Conservation (phyloP, 1,284 basidiomycete genomes). For the Wallemia mellicola region DNA sequence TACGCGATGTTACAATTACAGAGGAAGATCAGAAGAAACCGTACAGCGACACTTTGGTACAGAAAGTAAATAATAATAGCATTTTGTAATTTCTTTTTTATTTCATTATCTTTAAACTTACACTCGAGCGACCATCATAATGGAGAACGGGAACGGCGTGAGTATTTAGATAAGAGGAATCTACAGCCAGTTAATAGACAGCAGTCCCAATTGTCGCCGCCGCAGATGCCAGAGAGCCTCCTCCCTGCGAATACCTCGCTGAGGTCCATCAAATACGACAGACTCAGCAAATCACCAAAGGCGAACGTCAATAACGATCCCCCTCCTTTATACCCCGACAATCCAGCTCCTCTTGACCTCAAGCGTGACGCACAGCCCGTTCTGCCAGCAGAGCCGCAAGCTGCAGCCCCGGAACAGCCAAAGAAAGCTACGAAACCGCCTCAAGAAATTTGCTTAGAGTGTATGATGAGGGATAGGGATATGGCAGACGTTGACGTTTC, state of each 20-base stretch:
- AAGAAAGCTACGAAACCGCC: not conserved
- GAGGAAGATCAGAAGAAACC: constrained; percentile 76
- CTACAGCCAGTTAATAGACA: no score
- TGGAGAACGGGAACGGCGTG: not conserved
- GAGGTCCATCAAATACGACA: not conserved
- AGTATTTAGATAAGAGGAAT: not conserved
- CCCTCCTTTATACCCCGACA: not conserved
- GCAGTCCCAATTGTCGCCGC: not conserved
- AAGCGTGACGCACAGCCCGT: not conserved
- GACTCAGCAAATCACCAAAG: no score
- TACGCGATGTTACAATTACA: constrained; percentile 89
- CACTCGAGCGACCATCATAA: not conserved
- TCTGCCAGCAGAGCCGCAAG: not conserved
- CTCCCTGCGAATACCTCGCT: not conserved
- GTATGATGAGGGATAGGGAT: constrained; percentile 94
- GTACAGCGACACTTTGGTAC: constrained; percentile 74
- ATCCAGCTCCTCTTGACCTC: not conserved
- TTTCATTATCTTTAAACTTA: no score
- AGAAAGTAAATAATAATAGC: constrained; percentile 10
- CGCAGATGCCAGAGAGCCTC: not conserved
- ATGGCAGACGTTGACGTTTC: constrained; percentile 84
- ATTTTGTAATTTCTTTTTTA: no score
- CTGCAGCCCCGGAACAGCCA: not conserved
- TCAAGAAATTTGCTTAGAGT: constrained; percentile 68
- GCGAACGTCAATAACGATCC: no score